Percentiles rank a stretch among this genome's conserved stretches.
phyloP scores from a whole-genome alignment of 148 eudicot species.

The Rhododendron henanense region DNA sequence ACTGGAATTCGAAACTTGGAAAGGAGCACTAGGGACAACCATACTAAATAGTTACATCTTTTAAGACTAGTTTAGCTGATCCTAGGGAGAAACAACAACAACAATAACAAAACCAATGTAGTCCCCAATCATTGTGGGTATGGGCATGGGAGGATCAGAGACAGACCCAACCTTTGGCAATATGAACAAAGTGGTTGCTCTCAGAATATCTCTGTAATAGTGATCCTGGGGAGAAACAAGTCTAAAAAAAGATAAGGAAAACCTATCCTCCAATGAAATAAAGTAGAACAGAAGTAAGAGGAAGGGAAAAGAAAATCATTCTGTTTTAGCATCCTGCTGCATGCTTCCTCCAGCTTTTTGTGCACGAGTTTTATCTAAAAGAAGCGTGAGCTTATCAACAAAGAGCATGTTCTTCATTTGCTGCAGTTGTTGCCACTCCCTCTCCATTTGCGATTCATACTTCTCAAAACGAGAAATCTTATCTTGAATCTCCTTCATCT shows the following conservation, averaged over 20 bases:
- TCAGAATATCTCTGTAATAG: too few relatives aligned
- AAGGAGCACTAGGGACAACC: not conserved
- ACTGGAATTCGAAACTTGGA: not conserved
- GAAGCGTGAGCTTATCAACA: conserved; percentile 68
- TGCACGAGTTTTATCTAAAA: conserved; percentile 39
- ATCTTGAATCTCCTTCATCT: conserved; percentile 61
- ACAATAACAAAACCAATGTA: too few relatives aligned
- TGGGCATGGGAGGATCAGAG: too few relatives aligned
- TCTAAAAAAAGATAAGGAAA: not conserved
- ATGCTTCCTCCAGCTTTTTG: conserved; percentile 33
- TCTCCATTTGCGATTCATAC: conserved; percentile 65
- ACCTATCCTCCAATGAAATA: not conserved
- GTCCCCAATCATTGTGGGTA: too few relatives aligned
- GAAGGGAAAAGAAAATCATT: conserved; percentile 9
- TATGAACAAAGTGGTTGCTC: too few relatives aligned
- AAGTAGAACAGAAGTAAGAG: not conserved
- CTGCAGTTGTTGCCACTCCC: conserved; percentile 57
- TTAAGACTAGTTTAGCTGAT: not conserved
- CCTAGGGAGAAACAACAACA: not conserved
- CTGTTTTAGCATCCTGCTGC: conserved; percentile 31
- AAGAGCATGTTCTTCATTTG: conserved; percentile 68
- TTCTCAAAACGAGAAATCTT: conserved; percentile 55
- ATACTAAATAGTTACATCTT: not conserved
- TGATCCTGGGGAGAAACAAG: not conserved
- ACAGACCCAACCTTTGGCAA: too few relatives aligned